phyloP scores from a whole-genome alignment of 2,329 filamentous ascomycete genomes.

The Beauveria australis region DNA sequence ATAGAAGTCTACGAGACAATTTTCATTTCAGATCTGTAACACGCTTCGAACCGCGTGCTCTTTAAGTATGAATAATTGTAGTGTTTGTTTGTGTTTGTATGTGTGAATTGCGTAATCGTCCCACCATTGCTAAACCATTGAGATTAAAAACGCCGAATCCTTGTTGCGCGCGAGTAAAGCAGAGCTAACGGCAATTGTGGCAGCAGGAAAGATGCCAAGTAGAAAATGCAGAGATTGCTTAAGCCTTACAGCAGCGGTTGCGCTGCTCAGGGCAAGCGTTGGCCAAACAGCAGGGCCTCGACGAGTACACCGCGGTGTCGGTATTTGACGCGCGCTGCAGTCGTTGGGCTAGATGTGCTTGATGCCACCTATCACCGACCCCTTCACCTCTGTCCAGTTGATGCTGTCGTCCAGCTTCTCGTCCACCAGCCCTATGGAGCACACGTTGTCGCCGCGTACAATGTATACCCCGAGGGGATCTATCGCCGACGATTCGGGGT shows the following conservation, averaged over 20 bases:
- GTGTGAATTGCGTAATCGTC: background rate
- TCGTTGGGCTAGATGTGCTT: constrained; percentile 53
- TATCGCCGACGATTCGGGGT: constrained; percentile 71
- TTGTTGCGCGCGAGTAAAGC: background rate
- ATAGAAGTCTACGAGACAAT: background rate
- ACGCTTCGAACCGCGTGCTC: background rate
- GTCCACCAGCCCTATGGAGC: constrained; percentile 80
- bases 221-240: background rate
- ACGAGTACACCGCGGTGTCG: too few relatives aligned
- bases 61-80: background rate
- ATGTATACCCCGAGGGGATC: constrained; percentile 83
- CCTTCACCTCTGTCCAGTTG: constrained; percentile 86
- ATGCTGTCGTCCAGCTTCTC: constrained; percentile 84
- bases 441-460: constrained; percentile 90
- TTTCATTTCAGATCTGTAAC: background rate
- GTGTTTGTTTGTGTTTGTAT: background rate
- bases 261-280: background rate
- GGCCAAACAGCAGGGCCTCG: background rate
- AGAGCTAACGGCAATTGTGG: background rate
- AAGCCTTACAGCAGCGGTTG: background rate
- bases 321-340: background rate
- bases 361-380: constrained; percentile 72
- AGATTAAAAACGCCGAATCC: constrained; percentile 8
- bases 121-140: background rate
- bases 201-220: background rate